Percentiles rank a stretch among this genome's conserved stretches.
phyloP scores from a whole-genome alignment of 1,284 basidiomycete species.

The Apiotrichum akiyoshidainum region DNA sequence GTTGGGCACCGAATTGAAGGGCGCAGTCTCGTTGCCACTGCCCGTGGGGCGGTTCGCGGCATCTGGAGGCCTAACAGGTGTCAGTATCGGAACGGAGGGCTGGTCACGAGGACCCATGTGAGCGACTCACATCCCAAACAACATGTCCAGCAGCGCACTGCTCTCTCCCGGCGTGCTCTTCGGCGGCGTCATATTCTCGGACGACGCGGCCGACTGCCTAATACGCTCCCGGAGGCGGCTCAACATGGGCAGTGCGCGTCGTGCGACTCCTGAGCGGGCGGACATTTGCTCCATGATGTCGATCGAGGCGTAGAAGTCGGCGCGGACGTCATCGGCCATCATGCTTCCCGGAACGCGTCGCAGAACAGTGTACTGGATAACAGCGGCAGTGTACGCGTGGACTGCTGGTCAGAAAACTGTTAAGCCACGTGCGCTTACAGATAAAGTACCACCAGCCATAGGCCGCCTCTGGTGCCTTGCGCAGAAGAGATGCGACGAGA shows the following conservation, averaged over 20 bases:
- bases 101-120: background rate
- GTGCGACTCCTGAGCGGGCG: slow-evolving; percentile 16
- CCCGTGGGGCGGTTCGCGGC: background rate
- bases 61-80: background rate
- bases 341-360: slow-evolving; percentile 24
- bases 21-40: too few species aligned
- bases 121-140: slow-evolving; percentile 6
- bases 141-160: slow-evolving; percentile 4
- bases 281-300: slow-evolving; percentile 24
- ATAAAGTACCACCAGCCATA: slow-evolving; percentile 29
- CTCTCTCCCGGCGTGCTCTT: background rate
- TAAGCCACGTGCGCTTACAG: slow-evolving; percentile 8
- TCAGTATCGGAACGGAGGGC: background rate
- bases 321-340: slow-evolving; percentile 27
- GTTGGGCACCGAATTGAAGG: background rate
- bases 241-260: slow-evolving; percentile 18
- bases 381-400: slow-evolving; percentile 29
- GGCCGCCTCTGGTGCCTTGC: slow-evolving; percentile 15
- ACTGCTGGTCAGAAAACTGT: slow-evolving; percentile 8
- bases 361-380: slow-evolving; percentile 25
- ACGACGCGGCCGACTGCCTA: background rate
- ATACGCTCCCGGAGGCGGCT: slow-evolving; percentile 15
- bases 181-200: background rate
- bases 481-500: slow-evolving; percentile 19
- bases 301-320: slow-evolving; percentile 20